Conservation (phyloP, 2,329 filamentous ascomycete genomes). For the Penicillium sp. region DNA sequence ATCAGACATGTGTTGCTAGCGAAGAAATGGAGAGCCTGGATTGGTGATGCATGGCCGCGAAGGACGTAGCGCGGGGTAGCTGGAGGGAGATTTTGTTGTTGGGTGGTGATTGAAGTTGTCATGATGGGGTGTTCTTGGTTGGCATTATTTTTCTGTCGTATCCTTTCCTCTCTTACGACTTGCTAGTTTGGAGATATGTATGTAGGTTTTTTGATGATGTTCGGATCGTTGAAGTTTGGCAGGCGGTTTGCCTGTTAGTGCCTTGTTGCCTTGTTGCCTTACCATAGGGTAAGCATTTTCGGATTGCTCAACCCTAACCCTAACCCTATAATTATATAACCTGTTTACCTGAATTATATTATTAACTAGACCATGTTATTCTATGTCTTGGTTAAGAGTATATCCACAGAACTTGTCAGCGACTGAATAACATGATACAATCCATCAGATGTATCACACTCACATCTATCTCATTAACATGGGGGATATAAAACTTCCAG, state of each 20-base stretch:
- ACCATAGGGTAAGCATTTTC: not conserved
- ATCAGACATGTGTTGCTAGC: conserved; percentile 70
- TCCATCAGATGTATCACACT: too few species aligned
- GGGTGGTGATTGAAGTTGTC: conserved; percentile 5
- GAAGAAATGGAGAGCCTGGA: conserved; percentile 73
- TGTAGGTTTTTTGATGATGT: not conserved
- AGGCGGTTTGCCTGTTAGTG: not conserved
- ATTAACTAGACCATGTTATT: too few species aligned
- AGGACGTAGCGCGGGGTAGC: conserved; percentile 66
- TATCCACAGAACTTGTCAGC: too few species aligned
- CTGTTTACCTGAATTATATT: not conserved
- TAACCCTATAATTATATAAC: too few species aligned
- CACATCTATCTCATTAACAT: too few species aligned
- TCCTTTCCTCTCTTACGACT: not conserved
- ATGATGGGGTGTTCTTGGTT: not conserved
- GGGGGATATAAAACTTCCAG: too few species aligned
- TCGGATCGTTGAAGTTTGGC: not conserved
- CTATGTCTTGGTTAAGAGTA: too few species aligned
- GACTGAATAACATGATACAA: too few species aligned
- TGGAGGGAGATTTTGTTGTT: conserved; percentile 34
- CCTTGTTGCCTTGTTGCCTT: conserved; percentile 13
- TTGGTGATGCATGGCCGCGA: conserved; percentile 76
- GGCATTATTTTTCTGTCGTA: not conserved
- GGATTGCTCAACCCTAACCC: too few species aligned
- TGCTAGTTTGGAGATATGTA: not conserved